Evolutionary conservation across 2,329 filamentous ascomycete genomes (phyloP), one percentile per base, ranked within the genome.

Genomic region (Cladophialophora bantiana): DNA sequence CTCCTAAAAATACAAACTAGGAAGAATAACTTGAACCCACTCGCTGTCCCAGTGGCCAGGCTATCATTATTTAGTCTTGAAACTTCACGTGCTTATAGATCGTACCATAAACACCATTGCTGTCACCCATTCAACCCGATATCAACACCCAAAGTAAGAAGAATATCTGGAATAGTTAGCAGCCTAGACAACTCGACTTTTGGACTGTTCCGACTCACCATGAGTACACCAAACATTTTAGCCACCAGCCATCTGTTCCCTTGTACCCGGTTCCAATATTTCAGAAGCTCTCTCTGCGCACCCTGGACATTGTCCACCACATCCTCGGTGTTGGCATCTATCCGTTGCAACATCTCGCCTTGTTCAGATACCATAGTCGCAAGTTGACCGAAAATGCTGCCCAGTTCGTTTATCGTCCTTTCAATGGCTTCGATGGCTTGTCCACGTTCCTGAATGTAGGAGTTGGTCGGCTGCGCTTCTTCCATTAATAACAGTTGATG

Each of bases 261-360:
- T 64, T 93, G 95, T 34, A 98, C 94, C 48, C 94, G 86, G 34
- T 88, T 90, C 94, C 95, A 99, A 80, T 98, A 99, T 79, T 97
- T 97, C 81, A 99, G 88, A 75, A 99, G 78, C 80, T 99, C 94
- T 70, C 94, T 86, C 77, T 99, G 95, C 5, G 95, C 95, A 18
- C 95, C 95, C 75, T 97, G 88, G n/a, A 99, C 94, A 74, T 99
- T 99, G 75, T 98, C 94, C 62, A 99, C 94, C 5, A 99, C 93
- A 74, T 97, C 94, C 76, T 99, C 95, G 1, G 94, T 97, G 78
- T 98, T 97, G 71, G 94, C 94, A 75, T 98, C 94, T 57, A 73
- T 73, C 58, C 94, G 86, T 80, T 98, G 93, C 71, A 99, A 96
- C 90, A 97, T 96, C 80, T 97, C 95, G 68, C 92, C 93, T 81